Evolutionary conservation across 257 asterid species (phyloP).

Genomic region (Leptodermis oblonga): DNA sequence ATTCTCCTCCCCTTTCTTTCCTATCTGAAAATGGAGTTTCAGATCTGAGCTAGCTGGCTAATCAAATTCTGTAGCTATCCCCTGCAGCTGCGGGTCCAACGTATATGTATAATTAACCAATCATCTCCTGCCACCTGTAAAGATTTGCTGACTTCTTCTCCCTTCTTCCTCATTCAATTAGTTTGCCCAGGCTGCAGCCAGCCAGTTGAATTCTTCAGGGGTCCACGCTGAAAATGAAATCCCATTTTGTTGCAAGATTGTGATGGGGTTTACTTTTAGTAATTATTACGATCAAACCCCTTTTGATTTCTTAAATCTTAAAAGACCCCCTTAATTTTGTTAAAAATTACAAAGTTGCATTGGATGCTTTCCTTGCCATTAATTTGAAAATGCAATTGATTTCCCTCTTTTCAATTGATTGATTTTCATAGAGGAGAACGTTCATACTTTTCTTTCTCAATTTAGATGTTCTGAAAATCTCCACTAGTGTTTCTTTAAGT

Average conservation of each 20-base stretch:
- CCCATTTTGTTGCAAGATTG: neutral
- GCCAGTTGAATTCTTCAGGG: neutral
- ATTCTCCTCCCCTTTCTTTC: neutral
- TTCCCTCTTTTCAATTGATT: too few relatives aligned
- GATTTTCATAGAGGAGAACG: too few relatives aligned
- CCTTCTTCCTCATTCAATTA: neutral
- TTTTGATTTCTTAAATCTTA: too few relatives aligned
- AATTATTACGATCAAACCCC: too few relatives aligned
- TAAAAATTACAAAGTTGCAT: too few relatives aligned
- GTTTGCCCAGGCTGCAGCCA: neutral
- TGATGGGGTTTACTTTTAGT: too few relatives aligned
- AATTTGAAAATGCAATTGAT: too few relatives aligned
- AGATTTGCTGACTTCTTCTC: neutral
- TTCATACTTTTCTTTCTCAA: too few relatives aligned
- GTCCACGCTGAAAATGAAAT: neutral
- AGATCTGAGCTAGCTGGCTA: neutral
- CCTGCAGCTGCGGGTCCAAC: neutral
- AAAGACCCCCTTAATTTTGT: too few relatives aligned
- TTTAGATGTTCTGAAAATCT: too few relatives aligned
- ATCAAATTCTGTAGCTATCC: neutral
- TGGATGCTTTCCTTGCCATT: too few relatives aligned
- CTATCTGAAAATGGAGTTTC: neutral
- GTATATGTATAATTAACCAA: neutral
- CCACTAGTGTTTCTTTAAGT: too few relatives aligned
- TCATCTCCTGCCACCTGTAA: neutral